Evolutionary conservation across 2,329 filamentous ascomycete genomes (phyloP).

Genomic region (Aspergillus floridensis): DNA sequence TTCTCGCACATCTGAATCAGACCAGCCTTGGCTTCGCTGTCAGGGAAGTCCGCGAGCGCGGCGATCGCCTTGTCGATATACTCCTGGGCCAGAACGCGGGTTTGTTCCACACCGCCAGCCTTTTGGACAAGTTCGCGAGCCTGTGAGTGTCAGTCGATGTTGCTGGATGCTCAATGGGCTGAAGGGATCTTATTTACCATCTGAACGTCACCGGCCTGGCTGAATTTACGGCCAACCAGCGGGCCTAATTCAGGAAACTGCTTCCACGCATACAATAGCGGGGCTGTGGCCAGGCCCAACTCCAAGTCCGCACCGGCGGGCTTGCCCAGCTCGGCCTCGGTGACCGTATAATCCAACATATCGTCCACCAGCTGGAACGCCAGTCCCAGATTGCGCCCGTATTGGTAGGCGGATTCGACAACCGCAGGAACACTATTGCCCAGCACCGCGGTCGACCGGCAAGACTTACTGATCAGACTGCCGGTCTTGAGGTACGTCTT

Average conservation of each 20-base stretch:
- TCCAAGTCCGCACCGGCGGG: conserved; percentile 92
- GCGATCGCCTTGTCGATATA: conserved; percentile 85
- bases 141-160: conserved; percentile 46
- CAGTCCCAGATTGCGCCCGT: conserved; percentile 88
- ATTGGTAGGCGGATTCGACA: conserved; percentile 86
- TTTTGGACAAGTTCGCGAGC: conserved; percentile 79
- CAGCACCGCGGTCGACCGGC: conserved; percentile 81
- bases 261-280: conserved; percentile 94
- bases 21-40: conserved; percentile 91
- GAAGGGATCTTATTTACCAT: conserved; percentile 57
- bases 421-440: conserved; percentile 73
- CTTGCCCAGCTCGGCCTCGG: conserved; percentile 82
- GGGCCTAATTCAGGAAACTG: conserved; percentile 77
- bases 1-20: conserved; percentile 92
- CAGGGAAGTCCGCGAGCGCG: conserved; percentile 80
- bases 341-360: conserved; percentile 93
- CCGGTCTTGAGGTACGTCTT: conserved; percentile 99
- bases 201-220: conserved; percentile 75
- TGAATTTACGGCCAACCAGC: conserved; percentile 89
- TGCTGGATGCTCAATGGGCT: neutral
- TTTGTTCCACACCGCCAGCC: conserved; percentile 89
- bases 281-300: conserved; percentile 88
- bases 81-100: conserved; percentile 81
- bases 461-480: conserved; percentile 93
- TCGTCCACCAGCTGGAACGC: conserved; percentile 98